A percentile compares a stretch with the other conserved stretches of the same genome.
Conservation (phyloP, 2,329 filamentous ascomycete species). For the Huntiella moniliformis region DNA sequence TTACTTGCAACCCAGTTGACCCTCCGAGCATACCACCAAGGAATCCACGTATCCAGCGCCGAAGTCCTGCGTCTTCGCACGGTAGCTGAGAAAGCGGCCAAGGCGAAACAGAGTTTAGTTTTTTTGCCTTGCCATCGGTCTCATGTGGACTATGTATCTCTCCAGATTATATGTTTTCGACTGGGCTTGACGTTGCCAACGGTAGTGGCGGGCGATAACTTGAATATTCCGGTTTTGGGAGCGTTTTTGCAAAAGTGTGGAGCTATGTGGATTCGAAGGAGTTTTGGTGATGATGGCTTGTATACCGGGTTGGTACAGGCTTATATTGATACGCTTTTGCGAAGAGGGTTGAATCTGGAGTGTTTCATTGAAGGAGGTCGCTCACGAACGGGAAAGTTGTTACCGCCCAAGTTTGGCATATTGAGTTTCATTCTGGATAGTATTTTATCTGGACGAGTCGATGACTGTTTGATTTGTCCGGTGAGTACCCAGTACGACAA, state of each 20-base stretch:
- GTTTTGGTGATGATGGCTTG: conserved; percentile 78
- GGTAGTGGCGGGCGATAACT: conserved; percentile 85
- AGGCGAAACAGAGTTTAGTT: conserved; percentile 85
- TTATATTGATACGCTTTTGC: conserved; percentile 82
- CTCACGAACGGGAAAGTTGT: conserved; percentile 78
- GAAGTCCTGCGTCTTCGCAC: conserved; percentile 69
- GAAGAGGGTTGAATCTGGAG: conserved; percentile 84
- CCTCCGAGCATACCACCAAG: conserved; percentile 87
- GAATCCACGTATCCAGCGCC: conserved; percentile 87
- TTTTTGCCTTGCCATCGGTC: conserved; percentile 90
- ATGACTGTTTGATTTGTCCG: conserved; percentile 84
- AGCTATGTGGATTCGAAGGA: conserved; percentile 87
- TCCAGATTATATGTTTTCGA: conserved; percentile 90
- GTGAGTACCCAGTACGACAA: conserved; percentile 98
- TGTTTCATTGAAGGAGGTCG: conserved; percentile 95
- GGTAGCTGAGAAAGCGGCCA: conserved; percentile 65
- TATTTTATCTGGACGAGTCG: conserved; percentile 66
- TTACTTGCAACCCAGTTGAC: conserved; percentile 76
- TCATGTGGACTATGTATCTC: conserved; percentile 87
- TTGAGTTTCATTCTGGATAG: conserved; percentile 82
- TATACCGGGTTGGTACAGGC: conserved; percentile 88
- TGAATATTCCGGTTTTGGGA: conserved; percentile 84
- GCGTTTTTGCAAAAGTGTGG: conserved; percentile 87
- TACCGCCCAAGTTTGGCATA: conserved; percentile 91
- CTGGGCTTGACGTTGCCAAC: conserved; percentile 75